phyloP scores from a whole-genome alignment of 2,329 filamentous ascomycete genomes.

The Cladophialophora carrionii region DNA sequence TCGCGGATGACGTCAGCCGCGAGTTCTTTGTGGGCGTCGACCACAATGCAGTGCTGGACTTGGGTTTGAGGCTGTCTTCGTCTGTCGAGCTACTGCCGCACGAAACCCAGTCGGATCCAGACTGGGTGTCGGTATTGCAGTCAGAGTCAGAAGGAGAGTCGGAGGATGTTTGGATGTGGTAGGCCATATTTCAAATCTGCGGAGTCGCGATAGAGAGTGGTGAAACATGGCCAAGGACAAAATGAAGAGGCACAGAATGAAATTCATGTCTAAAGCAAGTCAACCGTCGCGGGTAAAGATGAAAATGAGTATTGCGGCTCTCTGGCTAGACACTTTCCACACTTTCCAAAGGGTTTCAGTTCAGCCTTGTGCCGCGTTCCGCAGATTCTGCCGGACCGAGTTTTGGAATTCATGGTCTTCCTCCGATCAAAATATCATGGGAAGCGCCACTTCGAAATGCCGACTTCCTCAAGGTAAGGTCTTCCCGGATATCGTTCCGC shows the following conservation, averaged over 20 bases:
- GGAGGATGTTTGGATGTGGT: conserved; percentile 1
- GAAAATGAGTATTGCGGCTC: neutral
- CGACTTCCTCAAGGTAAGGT: neutral
- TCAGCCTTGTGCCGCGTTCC: neutral
- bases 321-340: neutral
- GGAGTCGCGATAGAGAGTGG: neutral
- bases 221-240: conserved; percentile 7
- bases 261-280: neutral
- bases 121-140: conserved; percentile 18
- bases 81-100: conserved; percentile 24
- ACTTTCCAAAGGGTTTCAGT: neutral
- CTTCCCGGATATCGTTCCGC: neutral
- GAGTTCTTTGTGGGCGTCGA: conserved; percentile 22
- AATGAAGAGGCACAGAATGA: neutral
- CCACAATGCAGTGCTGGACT: conserved; percentile 6
- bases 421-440: neutral
- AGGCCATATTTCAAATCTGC: conserved; percentile 21
- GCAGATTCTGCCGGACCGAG: neutral
- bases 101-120: conserved; percentile 32
- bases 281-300: neutral
- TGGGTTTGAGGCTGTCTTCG: neutral
- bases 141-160: conserved; percentile 10
- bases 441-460: neutral
- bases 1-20: conserved; percentile 30
- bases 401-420: neutral